Percentiles rank a stretch among this genome's conserved stretches.
phyloP scores from a whole-genome alignment of 2,329 filamentous ascomycete species.

The Neobulgaria alba region DNA sequence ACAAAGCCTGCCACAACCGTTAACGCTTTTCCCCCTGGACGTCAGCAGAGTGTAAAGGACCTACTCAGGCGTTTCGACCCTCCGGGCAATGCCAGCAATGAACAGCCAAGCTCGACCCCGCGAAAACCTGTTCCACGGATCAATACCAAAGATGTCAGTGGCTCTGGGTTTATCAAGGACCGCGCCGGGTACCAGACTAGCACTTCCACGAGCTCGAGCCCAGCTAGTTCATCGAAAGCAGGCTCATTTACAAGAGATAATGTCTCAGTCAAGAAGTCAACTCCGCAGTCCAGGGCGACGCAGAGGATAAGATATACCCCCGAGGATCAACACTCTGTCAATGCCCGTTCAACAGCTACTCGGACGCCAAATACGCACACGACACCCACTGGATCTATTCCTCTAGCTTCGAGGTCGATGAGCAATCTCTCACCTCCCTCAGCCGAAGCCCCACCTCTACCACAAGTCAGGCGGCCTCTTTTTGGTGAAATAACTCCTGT shows the following conservation, averaged over 20 bases:
- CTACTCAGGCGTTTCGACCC: conserved; percentile 68
- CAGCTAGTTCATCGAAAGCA: conserved; percentile 12
- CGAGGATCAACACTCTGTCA: conserved; percentile 45
- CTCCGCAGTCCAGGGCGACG: conserved; percentile 11
- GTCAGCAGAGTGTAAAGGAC: conserved; percentile 64
- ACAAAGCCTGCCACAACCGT: conserved; percentile 19
- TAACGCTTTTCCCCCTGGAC: conserved; percentile 18
- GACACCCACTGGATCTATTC: conserved; percentile 26
- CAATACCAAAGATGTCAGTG: conserved; percentile 13
- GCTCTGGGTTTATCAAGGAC: conserved; percentile 21
- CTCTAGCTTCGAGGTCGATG: conserved; percentile 37
- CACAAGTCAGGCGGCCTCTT: conserved; percentile 43
- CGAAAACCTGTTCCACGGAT: conserved; percentile 16
- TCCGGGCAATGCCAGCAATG: conserved; percentile 45
- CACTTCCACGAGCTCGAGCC: conserved; percentile 18
- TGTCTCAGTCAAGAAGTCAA: background rate
- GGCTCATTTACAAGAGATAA: conserved; percentile 16
- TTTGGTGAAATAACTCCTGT: conserved; percentile 69
- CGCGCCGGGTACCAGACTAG: conserved; percentile 19
- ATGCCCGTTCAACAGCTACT: conserved; percentile 50
- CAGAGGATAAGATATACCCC: conserved; percentile 40
- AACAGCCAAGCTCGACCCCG: conserved; percentile 30
- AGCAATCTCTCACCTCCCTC: conserved; percentile 33
- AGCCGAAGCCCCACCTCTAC: conserved; percentile 20
- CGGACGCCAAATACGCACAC: conserved; percentile 46